Evolutionary conservation across 2,329 filamentous ascomycete genomes (phyloP).

Genomic region (Fusarium falciforme): DNA sequence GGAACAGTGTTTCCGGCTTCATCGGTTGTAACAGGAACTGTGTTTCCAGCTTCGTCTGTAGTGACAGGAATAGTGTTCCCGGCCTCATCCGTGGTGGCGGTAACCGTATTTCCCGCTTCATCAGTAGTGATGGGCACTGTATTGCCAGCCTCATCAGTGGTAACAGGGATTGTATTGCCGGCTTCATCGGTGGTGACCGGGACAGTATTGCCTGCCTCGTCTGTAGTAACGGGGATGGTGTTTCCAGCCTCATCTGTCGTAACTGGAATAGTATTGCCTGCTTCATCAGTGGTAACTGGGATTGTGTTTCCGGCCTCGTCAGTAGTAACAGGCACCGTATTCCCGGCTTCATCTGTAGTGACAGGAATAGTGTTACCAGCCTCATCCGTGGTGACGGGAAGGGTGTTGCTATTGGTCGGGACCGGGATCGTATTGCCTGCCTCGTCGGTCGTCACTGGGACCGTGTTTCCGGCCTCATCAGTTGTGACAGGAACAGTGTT

Average conservation of each 20-base stretch:
- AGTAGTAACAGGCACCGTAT: not conserved
- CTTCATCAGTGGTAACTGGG: not conserved
- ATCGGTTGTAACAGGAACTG: not conserved
- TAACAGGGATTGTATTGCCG: not conserved
- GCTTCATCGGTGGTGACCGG: not conserved
- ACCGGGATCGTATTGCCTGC: not conserved
- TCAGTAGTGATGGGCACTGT: not conserved
- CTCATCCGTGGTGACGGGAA: not conserved
- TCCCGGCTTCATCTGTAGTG: not conserved
- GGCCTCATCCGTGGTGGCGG: not conserved
- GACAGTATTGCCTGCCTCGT: not conserved
- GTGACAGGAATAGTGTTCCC: not conserved
- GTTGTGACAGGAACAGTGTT: not conserved
- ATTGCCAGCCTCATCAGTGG: not conserved
- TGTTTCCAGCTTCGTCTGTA: not conserved
- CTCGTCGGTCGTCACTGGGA: not conserved
- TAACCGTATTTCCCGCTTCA: too few species aligned
- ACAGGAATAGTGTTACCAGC: not conserved
- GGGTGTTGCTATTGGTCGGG: not conserved
- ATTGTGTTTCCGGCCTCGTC: not conserved
- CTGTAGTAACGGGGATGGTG: not conserved
- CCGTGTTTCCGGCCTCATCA: not conserved
- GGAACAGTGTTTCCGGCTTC: not conserved
- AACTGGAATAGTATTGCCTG: not conserved
- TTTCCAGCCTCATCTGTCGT: not conserved